Evolutionary conservation across 2,329 filamentous ascomycete genomes (phyloP), one percentile per base, ranked within the genome.

Genomic region (Monosporascus sp.): DNA sequence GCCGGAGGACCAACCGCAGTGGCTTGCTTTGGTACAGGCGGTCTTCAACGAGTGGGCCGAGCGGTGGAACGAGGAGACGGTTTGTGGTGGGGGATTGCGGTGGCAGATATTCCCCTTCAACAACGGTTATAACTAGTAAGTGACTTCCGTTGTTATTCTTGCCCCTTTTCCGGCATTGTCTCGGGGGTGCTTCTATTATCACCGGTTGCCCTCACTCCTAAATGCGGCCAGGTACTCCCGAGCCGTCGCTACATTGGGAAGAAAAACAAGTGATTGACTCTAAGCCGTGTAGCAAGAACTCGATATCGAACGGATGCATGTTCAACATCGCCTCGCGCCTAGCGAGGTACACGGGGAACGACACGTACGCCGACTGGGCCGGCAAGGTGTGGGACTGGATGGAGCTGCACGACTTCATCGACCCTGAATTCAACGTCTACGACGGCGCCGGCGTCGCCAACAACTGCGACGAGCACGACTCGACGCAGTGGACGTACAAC

Each of bases 51-150:
- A 86, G 49, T 90, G 90, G 63, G 83, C 82, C 2, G 70, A 71
- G 20, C 81, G 89, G 22, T 93, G 89, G 86, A 85, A 94, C 60
- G 72, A 70, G 2, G 62, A 71, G 0, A 76, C 75, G 1, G 11
- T 46, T 3, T 96, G 90, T 68, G 75, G 72, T 47, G 90, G 90
- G 48, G 90, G 90, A 9, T 70, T 96, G 59, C 83, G 87, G 57
- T 96, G 91, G 91, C 90, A 96, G 72, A 88, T 95, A 56, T 92
- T 86, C 72, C 77, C 82, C 14, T 89, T 85, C 72, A 91, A 91
- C 72, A 81, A 77, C 52, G 89, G 89, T 48, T 85, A 74, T 70
- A 75, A 81, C 68, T 86, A 86, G 31, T 34, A 34, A 34, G 31
- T 3, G 31, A 14, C 31, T 14, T 34, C 31, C 31, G 31, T 5